Percentiles rank a stretch among this genome's conserved stretches.
These are phyloP conservation scores for Lasiodiplodia gonubiensis DNA, from an alignment of 2,329 filamentous ascomycete genomes.

Conservation along the genomic window DNA sequence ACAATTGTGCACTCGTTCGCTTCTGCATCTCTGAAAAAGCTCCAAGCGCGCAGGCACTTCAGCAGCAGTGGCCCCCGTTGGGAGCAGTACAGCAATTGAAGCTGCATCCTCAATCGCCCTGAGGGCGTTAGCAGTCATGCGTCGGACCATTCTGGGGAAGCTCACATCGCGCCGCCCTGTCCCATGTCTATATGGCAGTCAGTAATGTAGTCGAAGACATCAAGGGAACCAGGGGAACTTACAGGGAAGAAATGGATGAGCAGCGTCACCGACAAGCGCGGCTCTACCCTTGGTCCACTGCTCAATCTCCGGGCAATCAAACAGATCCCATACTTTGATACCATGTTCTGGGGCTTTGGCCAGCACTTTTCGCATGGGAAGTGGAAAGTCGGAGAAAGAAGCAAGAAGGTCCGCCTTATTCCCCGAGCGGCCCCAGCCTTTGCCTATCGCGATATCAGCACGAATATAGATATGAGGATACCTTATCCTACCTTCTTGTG, in stretches of 20 bases:
- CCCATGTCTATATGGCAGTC: constrained; percentile 54
- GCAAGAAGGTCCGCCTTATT: constrained; percentile 40
- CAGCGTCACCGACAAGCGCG: constrained; percentile 70
- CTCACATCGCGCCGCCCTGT: constrained; percentile 61
- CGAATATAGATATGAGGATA: not conserved
- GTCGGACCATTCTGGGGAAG: too few species aligned
- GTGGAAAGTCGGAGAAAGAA: not conserved
- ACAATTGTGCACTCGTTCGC: constrained; percentile 62
- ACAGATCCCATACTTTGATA: constrained; percentile 45
- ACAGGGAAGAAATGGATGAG: constrained; percentile 71
- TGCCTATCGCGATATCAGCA: not conserved
- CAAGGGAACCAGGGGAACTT: constrained; percentile 34
- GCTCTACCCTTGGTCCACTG: constrained; percentile 61
- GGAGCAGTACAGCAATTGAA: constrained; percentile 60
- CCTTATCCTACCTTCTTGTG: not conserved
- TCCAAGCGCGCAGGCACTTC: constrained; percentile 54
- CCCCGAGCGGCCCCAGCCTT: constrained; percentile 38
- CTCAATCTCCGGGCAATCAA: constrained; percentile 63
- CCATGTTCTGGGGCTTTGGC: constrained; percentile 44
- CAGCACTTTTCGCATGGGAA: constrained; percentile 46
- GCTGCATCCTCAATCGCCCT: constrained; percentile 70
- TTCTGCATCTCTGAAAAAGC: constrained; percentile 65
- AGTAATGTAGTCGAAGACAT: not conserved
- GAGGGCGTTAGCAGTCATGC: not conserved
- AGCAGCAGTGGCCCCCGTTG: not conserved